Conservation (phyloP, 1,284 basidiomycete species). For the Peniophora sp. region DNA sequence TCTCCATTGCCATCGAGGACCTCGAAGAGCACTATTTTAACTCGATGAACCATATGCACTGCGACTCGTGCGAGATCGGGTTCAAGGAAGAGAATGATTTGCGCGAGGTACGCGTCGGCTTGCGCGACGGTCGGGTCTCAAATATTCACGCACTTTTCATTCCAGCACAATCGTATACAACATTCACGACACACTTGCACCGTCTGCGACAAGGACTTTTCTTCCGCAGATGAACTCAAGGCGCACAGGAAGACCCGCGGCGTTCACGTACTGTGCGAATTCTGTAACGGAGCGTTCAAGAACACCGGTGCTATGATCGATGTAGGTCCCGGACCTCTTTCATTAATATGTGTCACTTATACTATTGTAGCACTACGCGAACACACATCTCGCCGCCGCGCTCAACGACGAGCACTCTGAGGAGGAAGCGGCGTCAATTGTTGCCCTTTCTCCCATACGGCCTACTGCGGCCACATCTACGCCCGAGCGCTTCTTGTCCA, state of each 20-base stretch:
- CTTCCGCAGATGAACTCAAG: neutral
- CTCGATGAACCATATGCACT: neutral
- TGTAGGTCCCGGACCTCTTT: neutral
- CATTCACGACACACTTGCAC: neutral
- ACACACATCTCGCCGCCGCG: neutral
- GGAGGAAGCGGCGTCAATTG: neutral
- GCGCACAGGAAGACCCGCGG: neutral
- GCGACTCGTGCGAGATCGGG: neutral
- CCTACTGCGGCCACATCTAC: neutral
- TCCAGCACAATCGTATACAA: neutral
- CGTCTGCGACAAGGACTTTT: neutral
- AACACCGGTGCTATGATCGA: neutral
- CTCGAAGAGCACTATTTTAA: neutral
- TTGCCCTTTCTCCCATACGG: neutral
- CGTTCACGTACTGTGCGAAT: neutral
- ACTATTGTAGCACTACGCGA: neutral
- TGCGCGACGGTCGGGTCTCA: neutral
- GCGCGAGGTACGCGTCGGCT: neutral
- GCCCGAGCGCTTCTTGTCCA: neutral
- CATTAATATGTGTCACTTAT: neutral
- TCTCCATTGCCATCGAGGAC: neutral
- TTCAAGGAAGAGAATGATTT: neutral
- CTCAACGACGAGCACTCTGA: neutral
- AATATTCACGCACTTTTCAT: neutral
- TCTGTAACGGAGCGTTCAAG: neutral